Conservation (phyloP, 2,329 filamentous ascomycete species). For the Xylaria sp. region DNA sequence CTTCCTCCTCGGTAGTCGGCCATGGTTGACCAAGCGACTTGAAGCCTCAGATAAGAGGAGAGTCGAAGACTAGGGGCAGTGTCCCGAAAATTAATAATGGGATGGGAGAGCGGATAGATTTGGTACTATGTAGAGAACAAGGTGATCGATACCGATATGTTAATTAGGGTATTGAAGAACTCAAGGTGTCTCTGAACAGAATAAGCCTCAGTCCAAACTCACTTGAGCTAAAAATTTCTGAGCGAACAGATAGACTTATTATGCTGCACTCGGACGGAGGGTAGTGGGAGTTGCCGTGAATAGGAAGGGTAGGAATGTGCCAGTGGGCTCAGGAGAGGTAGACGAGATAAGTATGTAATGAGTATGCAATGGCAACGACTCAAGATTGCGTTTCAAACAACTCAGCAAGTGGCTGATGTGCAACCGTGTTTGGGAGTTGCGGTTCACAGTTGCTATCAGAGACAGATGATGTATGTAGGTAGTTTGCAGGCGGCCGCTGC, state of each 20-base stretch:
- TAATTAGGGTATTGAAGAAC: not conserved
- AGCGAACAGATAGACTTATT: not conserved
- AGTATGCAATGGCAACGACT: not conserved
- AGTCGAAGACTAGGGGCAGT: not conserved
- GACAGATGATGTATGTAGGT: not conserved
- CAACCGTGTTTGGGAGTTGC: not conserved
- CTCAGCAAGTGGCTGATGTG: not conserved
- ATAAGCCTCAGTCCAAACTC: not conserved
- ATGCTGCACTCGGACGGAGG: not conserved
- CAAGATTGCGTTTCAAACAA: not conserved
- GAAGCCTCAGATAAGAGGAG: not conserved
- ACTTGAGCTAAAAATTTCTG: not conserved
- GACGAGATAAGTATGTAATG: not conserved
- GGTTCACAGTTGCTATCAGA: not conserved
- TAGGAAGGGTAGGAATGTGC: not conserved
- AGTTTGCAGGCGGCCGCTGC: not conserved
- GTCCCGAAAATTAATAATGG: not conserved
- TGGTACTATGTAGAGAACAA: not conserved
- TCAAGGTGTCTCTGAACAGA: not conserved
- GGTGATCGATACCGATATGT: not conserved
- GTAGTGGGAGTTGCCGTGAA: not conserved
- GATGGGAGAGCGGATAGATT: not conserved
- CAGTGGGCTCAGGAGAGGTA: too few species aligned
- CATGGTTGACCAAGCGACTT: not conserved
- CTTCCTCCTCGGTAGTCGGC: constrained; percentile 19